Evolutionary conservation across 148 eudicot genomes (phyloP).

Genomic region (Dysphania ambrosioides): DNA sequence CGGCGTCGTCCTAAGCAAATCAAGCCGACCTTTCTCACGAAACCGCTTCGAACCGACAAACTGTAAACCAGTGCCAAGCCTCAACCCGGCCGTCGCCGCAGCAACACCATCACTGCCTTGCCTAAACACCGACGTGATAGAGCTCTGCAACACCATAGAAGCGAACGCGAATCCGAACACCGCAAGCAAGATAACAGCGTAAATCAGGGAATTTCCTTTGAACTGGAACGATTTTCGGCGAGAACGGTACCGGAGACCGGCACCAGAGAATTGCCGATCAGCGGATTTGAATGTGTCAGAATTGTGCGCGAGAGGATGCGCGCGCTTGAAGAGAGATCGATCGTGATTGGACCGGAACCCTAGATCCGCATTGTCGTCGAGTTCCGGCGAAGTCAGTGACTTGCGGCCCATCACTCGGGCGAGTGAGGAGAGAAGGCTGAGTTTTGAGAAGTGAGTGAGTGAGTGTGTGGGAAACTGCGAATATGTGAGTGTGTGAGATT

Average conservation of each 20-base stretch:
- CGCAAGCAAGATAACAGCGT: constrained; percentile 48
- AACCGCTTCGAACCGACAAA: constrained; percentile 39
- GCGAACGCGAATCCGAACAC: constrained; percentile 64
- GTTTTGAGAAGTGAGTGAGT: neutral
- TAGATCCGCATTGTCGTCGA: constrained; percentile 33
- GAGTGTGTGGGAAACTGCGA: neutral
- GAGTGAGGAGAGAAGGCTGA: neutral
- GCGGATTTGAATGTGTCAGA: constrained; percentile 30
- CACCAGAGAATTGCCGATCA: constrained; percentile 26
- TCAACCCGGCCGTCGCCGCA: constrained; percentile 34
- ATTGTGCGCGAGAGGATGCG: constrained; percentile 18
- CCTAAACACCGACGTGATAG: constrained; percentile 57
- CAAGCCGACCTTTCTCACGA: constrained; percentile 33
- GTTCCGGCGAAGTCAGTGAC: constrained; percentile 4
- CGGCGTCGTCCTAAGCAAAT: constrained; percentile 42
- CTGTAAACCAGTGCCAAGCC: constrained; percentile 59
- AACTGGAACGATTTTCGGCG: constrained; percentile 41
- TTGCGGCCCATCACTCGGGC: neutral
- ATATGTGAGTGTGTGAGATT: neutral
- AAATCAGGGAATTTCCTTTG: constrained; percentile 56
- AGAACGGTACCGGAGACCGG: constrained; percentile 40
- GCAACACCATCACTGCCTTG: constrained; percentile 43
- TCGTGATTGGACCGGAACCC: constrained; percentile 55
- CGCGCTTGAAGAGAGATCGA: constrained; percentile 57
- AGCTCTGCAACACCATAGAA: constrained; percentile 74